Base-by-base conservation (phyloP, 345 rosid species). In the Melastoma malabathricum region DNA sequence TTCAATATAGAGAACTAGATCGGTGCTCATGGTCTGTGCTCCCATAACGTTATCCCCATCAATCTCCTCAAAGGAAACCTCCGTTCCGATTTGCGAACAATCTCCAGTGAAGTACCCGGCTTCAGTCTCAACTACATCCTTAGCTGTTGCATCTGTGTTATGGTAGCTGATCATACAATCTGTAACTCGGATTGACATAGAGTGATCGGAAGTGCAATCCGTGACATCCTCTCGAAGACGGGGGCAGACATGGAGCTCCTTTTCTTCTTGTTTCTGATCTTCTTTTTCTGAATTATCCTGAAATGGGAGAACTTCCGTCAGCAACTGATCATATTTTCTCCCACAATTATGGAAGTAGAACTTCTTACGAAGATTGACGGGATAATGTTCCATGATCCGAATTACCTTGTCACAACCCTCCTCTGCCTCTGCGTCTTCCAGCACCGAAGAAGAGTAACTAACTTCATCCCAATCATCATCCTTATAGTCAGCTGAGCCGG, bases 401-500 rank as follows among this genome's bases (percentile, higher is more conserved):
- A 54, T 46, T 31, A 51, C 41, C 55, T 51, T 41, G 41, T 29
- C 55, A 17, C 0, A 51, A 48, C 29, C 55, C 8, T 72, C 74
- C 51, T 65, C 66, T 44, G 54, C 20, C 10, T 29, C 56, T 65
- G 48, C 76, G 46, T 44, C 15, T 19, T 58, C 68, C n/a, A 43
- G 19, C 48, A 59, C 72, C 18, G 54, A 54, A 41, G 46, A 43
- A 16, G 67, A 59, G 51, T 19, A 51, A 13, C 18, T 58, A 9
- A 54, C 69, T 29, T 64, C 80, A 43, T 70, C 76, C 85, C 81
- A 72, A 41, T 74, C 93, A 81, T 70, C 74, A 46, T 50, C 76
- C 39, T 57, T 54, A 52, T 43, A 59, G 44, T 51, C 60, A 39
- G 75, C 72, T 56, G 68, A 67, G 47, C 20, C 34, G 55, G 39